Evolutionary conservation across 495 filamentous ascomycete species (phyloP).

Genomic region (Penicillium lividum): DNA sequence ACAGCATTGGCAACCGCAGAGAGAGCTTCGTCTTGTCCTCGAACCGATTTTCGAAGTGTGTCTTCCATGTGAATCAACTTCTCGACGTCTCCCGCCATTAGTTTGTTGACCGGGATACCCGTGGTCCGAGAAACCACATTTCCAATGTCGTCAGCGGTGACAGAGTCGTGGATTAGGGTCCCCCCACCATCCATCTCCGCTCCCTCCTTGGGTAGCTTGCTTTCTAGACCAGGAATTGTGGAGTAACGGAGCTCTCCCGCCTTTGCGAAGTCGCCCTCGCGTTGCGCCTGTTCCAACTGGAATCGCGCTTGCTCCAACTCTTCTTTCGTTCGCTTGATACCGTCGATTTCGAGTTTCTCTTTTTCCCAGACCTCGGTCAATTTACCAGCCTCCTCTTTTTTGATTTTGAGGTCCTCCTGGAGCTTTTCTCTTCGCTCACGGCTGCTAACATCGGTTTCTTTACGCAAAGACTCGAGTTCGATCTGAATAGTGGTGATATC

Average conservation of each 20-base stretch:
- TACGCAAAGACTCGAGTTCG: slow-evolving; percentile 91
- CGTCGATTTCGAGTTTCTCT: slow-evolving; percentile 80
- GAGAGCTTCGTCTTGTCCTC: slow-evolving; percentile 92
- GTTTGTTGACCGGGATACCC: slow-evolving; percentile 86
- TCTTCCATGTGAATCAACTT: slow-evolving; percentile 96
- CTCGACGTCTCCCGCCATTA: slow-evolving; percentile 90
- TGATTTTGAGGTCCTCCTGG: slow-evolving; percentile 68
- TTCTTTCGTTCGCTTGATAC: slow-evolving; percentile 81
- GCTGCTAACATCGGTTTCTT: slow-evolving; percentile 87
- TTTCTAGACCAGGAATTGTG: slow-evolving; percentile 76
- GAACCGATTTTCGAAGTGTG: slow-evolving; percentile 76
- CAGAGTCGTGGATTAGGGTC: slow-evolving; percentile 83
- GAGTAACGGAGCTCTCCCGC: slow-evolving; percentile 88
- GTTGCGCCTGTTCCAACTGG: slow-evolving; percentile 83
- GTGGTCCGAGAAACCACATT: slow-evolving; percentile 87
- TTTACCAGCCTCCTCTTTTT: slow-evolving; percentile 65
- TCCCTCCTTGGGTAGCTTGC: slow-evolving; percentile 76
- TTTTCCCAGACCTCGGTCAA: slow-evolving; percentile 86
- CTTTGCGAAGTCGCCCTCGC: slow-evolving; percentile 86
- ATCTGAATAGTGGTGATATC: slow-evolving; percentile 97
- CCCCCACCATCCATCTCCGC: slow-evolving; percentile 45
- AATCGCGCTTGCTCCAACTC: slow-evolving; percentile 80
- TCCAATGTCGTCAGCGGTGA: slow-evolving; percentile 91
- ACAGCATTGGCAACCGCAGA: slow-evolving; percentile 90
- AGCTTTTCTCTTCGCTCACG: slow-evolving; percentile 86